Base-by-base conservation (phyloP, 2,329 filamentous ascomycete species). In the Chalara sp. region DNA sequence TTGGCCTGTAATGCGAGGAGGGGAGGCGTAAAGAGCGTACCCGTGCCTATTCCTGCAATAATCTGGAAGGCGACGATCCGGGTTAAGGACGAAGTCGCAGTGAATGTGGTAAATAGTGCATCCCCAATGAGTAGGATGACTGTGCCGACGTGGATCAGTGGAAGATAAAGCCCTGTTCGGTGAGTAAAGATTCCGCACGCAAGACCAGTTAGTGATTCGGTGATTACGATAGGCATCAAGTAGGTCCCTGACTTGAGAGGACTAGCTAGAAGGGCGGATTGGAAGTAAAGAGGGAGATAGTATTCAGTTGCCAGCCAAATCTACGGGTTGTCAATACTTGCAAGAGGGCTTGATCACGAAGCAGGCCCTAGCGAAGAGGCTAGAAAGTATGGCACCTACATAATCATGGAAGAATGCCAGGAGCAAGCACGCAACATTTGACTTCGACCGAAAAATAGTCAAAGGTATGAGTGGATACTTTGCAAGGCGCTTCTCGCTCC, bases 391-490 rank as follows among this genome's bases (percentile, higher is more conserved):
- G 13, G 13, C n/a, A 39, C 32, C 28, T 13, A 57, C 57, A 44
- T 84, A 79, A 43, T 84, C 84, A 65, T 95, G 88, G 55, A 80
- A 76, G 69, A 89, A 89, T 58, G 82, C 84, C 42, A 86, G 73
- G 3, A 70, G 67, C 11, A 90, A 79, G 3, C 81, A 74, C 6
- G 85, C 81, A 32, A 86, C 63, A 64, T 87, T 90, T 32, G 81
- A 84, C 35, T 73, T 68, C 43, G 79, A 75, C 33, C 72, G 73
- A 71, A 95, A 93, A 11, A 95, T 72, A 0, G 77, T 74, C 8
- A 86, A 68, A 0, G 89, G 89, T 64, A 93, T 88, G 50, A 95
- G 72, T 1, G 90, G 89, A 57, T 86, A 89, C 52, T 76, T 79
- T 48, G 89, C 86, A 29, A 87, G 61, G 58, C 80, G 81, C 69